Evolutionary conservation across 441 rosid genomes (phyloP).

Genomic region (Manihot esculenta): DNA sequence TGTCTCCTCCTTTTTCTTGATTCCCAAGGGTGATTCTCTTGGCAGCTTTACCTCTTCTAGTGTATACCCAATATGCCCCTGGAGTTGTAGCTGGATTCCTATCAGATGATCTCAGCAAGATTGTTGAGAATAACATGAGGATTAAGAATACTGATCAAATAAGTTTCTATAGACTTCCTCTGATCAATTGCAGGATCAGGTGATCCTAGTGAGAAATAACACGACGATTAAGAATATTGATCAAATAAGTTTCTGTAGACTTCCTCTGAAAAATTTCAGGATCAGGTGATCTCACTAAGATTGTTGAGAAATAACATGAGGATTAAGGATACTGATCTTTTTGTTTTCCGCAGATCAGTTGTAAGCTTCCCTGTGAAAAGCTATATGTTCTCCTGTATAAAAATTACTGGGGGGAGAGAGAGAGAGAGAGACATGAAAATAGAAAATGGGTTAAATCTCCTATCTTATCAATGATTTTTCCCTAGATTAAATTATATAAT

Average conservation of each 20-base stretch:
- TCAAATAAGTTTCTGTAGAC: background rate
- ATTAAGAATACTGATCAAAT: no score
- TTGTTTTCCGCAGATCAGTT: background rate
- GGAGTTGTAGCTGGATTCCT: no score
- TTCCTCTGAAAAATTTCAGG: background rate
- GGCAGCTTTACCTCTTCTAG: no score
- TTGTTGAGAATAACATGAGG: no score
- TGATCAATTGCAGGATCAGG: no score
- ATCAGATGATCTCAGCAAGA: no score
- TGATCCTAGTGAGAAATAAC: no score
- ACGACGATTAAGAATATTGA: no score
- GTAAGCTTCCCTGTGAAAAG: background rate
- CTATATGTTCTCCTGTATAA: background rate
- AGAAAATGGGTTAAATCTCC: background rate
- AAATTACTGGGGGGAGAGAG: background rate
- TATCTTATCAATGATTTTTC: background rate
- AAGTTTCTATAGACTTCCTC: no score
- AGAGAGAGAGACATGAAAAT: background rate
- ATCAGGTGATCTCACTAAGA: background rate
- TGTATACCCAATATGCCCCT: no score
- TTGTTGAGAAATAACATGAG: background rate
- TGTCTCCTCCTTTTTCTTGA: no score
- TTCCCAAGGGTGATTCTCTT: no score
- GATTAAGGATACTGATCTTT: background rate
- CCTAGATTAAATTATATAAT: background rate